Evolutionary conservation across 2,329 filamentous ascomycete species (phyloP).

Genomic region (Alternaria alternata): DNA sequence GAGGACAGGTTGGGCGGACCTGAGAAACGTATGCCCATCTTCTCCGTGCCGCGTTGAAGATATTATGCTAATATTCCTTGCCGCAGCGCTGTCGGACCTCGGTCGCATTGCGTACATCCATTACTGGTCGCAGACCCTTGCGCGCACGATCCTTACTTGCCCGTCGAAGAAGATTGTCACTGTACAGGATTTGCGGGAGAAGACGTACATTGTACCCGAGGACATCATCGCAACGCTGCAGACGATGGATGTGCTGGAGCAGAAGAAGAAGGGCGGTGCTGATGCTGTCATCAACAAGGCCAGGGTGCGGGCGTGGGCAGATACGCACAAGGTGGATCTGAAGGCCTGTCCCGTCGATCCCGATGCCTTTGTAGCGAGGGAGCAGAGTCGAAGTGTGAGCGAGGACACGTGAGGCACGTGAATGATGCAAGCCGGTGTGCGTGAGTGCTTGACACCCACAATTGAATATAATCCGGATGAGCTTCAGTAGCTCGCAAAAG

Average conservation of each 20-base stretch:
- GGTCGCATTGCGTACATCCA: constrained; percentile 82
- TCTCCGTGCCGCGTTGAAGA: no score
- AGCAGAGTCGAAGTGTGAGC: constrained; percentile 40
- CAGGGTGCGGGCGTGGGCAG: constrained; percentile 72
- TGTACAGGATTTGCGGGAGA: constrained; percentile 74
- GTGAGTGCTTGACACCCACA: no score
- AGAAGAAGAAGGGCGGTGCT: constrained; percentile 59
- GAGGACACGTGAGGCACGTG: constrained; percentile 9
- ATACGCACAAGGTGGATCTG: constrained; percentile 68
- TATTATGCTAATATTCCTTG: constrained; percentile 14
- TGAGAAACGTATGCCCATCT: constrained; percentile 72
- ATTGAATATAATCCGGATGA: no score
- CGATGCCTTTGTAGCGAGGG: constrained; percentile 75
- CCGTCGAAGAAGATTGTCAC: constrained; percentile 64
- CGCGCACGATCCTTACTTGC: constrained; percentile 66
- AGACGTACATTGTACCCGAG: constrained; percentile 84
- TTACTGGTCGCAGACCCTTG: constrained; percentile 87
- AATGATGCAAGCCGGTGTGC: neutral
- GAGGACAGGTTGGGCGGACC: constrained; percentile 88
- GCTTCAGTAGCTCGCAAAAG: no score
- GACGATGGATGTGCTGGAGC: constrained; percentile 76
- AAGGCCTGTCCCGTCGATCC: constrained; percentile 70
- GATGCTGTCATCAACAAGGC: constrained; percentile 64
- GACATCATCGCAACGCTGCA: constrained; percentile 81
- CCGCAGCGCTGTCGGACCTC: constrained; percentile 75